These are phyloP conservation scores for Eucalyptus pauciflora DNA, from an alignment of 345 rosid species.

Conservation along the genomic window DNA sequence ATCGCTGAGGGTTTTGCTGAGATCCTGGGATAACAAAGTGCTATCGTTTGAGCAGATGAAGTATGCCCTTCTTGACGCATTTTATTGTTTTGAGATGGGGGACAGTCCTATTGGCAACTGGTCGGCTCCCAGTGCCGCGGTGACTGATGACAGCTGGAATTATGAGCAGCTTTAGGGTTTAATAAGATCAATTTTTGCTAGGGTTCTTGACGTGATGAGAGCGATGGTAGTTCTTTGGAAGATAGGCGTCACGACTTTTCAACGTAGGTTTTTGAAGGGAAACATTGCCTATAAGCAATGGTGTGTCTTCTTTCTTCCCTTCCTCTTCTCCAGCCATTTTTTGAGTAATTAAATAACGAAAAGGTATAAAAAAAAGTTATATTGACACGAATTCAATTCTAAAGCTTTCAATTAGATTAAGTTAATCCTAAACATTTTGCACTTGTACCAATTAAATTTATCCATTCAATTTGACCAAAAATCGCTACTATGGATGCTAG, in stretches of 20 bases:
- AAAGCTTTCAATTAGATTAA: too few species aligned
- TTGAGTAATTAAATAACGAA: neutral
- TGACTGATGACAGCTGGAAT: neutral
- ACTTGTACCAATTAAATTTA: too few species aligned
- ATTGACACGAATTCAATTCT: too few species aligned
- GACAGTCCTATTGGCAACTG: neutral
- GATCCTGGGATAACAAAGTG: neutral
- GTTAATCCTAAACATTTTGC: too few species aligned
- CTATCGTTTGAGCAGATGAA: neutral
- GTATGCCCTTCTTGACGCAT: neutral
- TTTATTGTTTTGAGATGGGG: neutral
- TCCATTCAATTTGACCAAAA: too few species aligned
- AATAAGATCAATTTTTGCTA: neutral
- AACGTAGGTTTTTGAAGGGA: neutral
- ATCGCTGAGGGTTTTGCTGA: neutral
- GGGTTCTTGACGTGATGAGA: neutral
- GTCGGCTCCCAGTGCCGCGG: neutral
- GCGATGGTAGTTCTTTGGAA: neutral
- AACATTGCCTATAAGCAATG: neutral
- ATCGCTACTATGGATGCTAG: accelerated
- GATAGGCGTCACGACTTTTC: neutral
- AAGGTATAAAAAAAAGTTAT: too few species aligned
- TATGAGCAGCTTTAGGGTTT: neutral
- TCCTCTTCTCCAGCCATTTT: neutral
- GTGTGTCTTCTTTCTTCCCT: neutral